Evolutionary conservation across 1,139 yeast species (phyloP), one percentile per base, ranked within the genome.

Genomic region (Meyerozyma guilliermondii): DNA sequence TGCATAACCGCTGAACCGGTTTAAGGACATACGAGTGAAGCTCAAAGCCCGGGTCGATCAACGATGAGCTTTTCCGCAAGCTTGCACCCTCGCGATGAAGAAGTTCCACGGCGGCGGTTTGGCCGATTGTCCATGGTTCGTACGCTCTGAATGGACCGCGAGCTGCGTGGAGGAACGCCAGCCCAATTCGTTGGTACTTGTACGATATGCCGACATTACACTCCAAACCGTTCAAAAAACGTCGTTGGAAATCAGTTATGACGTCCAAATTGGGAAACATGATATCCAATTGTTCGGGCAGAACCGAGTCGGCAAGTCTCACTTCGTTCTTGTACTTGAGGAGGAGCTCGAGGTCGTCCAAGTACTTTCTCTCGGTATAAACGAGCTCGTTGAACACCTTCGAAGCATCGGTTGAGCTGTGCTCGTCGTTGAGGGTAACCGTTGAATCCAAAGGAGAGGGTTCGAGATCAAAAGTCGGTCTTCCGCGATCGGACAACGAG

Each of bases 1-100:
- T 88, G 70, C 97, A 88, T 26, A 92, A 74, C 52, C 98, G 78
- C 68, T 92, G 99, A 35, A 92, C 88, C 0, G 99, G 99, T 61
- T 92, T 92, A 53, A 92, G 79, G 39, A 94, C 74, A 60, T 87
- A 87, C 42, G 95, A 83, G 56, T 88, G 98, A 42, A 92, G 71
- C 62, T 92, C 98, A 59, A 89, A 83, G 31, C 88, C 86, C 23
- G 95, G 94, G 50, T 84, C 95, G 45, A 92, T 79, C 37, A 89
- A 65, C 40, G 74, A 65, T 4, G 85, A 73, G 20, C 83, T 73
- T 46, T 77, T 77, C 44, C 63, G 68, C 45, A 87, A 68, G 53
- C 76, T 80, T 34, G 68, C 56, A 29, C 82, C 75, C 53, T 86
- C 91, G 41, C 78, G 76, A 40, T 75, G 72, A 33, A 94, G 86